Percentiles rank a stretch among this genome's conserved stretches.
phyloP scores from a whole-genome alignment of 2,329 filamentous ascomycete genomes.

The Stromatinia cepivora region DNA sequence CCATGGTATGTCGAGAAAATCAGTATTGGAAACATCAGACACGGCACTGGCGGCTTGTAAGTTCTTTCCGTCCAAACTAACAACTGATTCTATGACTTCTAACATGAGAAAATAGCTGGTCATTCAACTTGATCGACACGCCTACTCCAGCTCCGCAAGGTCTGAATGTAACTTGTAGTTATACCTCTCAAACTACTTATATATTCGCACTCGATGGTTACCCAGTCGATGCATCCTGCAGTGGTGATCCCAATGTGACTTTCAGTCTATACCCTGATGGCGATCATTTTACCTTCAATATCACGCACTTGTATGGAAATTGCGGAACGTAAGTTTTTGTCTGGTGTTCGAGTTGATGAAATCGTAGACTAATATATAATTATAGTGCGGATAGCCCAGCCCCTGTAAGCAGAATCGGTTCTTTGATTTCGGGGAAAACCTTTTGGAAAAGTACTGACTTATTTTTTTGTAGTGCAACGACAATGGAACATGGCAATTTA shows the following conservation, averaged over 20 bases:
- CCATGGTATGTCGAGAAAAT: slow-evolving; percentile 29
- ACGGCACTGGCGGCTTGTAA: slow-evolving; percentile 31
- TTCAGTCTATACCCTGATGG: slow-evolving; percentile 29
- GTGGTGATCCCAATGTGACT: slow-evolving; percentile 28
- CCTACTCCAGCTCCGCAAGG: slow-evolving; percentile 29
- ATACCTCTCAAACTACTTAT: slow-evolving; percentile 20
- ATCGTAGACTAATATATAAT: neutral
- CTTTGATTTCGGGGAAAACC: neutral
- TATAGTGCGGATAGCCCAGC: neutral
- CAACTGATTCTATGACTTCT: neutral
- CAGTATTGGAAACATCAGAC: slow-evolving; percentile 27
- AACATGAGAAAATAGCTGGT: slow-evolving; percentile 25
- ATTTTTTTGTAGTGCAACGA: slow-evolving; percentile 25
- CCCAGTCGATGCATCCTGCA: slow-evolving; percentile 26
- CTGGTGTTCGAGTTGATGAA: neutral
- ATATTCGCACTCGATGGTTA: slow-evolving; percentile 27
- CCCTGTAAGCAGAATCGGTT: neutral
- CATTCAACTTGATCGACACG: slow-evolving; percentile 28
- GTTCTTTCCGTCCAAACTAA: neutral
- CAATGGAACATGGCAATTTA: slow-evolving; percentile 31
- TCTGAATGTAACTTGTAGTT: slow-evolving; percentile 30
- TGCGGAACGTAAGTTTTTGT: slow-evolving; percentile 26
- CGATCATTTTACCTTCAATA: slow-evolving; percentile 28
- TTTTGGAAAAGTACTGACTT: slow-evolving; percentile 3
- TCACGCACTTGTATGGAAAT: slow-evolving; percentile 30